phyloP scores from a whole-genome alignment of 495 filamentous ascomycete genomes.

The Hamigera avellanea region DNA sequence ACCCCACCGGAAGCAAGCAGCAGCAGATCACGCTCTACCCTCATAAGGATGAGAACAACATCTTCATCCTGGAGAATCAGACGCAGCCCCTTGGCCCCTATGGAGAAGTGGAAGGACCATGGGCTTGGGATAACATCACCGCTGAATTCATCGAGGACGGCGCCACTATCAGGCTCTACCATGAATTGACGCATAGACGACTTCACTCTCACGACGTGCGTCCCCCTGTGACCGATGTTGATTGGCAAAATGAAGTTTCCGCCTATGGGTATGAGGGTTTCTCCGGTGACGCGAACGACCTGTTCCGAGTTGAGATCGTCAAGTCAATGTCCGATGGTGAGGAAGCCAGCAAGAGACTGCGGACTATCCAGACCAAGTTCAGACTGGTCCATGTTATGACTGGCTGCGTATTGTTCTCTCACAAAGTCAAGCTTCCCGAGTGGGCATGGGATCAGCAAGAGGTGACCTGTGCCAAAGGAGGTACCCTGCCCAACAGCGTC shows the following conservation, averaged over 20 bases:
- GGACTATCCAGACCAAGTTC: constrained; percentile 96
- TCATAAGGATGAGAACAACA: constrained; percentile 97
- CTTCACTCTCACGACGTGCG: constrained; percentile 95
- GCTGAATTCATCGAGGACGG: constrained; percentile 69
- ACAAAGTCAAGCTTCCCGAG: constrained; percentile 95
- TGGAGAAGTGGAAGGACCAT: constrained; percentile 67
- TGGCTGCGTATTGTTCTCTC: constrained; percentile 90
- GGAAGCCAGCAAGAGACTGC: constrained; percentile 69
- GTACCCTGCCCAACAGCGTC: constrained; percentile 86
- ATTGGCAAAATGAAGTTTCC: constrained; percentile 97
- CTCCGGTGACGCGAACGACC: constrained; percentile 89
- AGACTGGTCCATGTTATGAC: constrained; percentile 92
- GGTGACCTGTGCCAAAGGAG: constrained; percentile 90
- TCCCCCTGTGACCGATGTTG: constrained; percentile 92
- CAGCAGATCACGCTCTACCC: constrained; percentile 97
- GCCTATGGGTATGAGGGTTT: constrained; percentile 98
- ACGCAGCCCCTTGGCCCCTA: constrained; percentile 75
- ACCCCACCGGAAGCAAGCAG: constrained; percentile 92
- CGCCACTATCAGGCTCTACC: constrained; percentile 68
- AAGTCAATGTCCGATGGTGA: constrained; percentile 75
- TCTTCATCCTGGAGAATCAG: constrained; percentile 88
- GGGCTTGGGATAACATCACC: constrained; percentile 69
- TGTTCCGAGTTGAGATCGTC: constrained; percentile 90
- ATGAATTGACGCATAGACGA: constrained; percentile 68
- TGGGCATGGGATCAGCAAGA: constrained; percentile 98